A percentile compares a stretch with the other conserved stretches of the same genome.
Evolutionary conservation across 208 protist species (phyloP).

Genomic region (Naegleria fowleri): DNA sequence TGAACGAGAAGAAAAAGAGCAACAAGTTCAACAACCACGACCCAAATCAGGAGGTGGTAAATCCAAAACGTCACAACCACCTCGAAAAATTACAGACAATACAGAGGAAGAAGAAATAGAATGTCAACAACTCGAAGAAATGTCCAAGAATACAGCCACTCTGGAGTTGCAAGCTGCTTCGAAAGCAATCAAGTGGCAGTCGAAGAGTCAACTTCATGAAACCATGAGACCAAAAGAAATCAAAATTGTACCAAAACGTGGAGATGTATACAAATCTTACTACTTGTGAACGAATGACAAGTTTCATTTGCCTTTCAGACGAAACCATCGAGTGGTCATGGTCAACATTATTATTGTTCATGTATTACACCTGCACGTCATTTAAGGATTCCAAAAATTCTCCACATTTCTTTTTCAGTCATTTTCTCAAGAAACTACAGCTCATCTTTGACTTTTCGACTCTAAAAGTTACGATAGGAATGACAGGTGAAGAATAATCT

Average conservation of each 20-base stretch:
- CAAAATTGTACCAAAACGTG: background rate
- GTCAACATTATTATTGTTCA: no score
- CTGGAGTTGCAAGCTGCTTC: background rate
- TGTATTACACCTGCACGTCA: no score
- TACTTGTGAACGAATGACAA: background rate
- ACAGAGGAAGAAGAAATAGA: background rate
- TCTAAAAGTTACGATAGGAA: no score
- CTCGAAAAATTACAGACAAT: background rate
- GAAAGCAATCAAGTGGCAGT: background rate
- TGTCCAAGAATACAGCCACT: background rate
- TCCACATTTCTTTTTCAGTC: no score
- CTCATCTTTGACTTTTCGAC: no score
- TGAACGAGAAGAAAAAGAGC: background rate
- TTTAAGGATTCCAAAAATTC: no score
- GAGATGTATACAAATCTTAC: background rate
- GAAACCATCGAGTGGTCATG: no score
- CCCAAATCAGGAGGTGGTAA: background rate
- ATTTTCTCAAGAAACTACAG: no score
- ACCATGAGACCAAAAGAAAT: background rate
- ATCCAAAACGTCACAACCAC: background rate
- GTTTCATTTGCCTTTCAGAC: no score
- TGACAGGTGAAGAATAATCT: no score
- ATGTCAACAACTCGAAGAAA: background rate
- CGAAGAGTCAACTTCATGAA: background rate
- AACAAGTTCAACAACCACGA: background rate